phyloP scores from a whole-genome alignment of 116 monocot species.

The Iris pallida region DNA sequence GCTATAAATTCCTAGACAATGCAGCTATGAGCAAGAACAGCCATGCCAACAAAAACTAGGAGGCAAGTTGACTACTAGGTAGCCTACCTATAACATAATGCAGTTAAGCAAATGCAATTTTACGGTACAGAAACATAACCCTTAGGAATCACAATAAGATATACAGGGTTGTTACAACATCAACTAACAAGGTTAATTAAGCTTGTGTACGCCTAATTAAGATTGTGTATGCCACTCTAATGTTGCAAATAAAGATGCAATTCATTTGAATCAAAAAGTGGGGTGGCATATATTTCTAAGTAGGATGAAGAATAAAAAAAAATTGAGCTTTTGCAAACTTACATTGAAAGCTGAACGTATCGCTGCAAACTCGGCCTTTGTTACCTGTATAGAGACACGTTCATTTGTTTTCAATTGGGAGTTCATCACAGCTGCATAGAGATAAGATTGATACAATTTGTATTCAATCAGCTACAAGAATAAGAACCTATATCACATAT shows the following conservation, averaged over 20 bases:
- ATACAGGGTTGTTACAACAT: too few species aligned
- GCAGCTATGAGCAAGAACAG: too few species aligned
- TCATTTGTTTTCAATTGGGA: slow-evolving; percentile 52
- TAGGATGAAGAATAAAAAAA: neutral
- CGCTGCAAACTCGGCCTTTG: slow-evolving; percentile 70
- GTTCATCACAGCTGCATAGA: slow-evolving; percentile 64
- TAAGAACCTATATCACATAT: neutral
- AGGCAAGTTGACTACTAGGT: too few species aligned
- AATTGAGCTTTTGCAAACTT: slow-evolving; percentile 16
- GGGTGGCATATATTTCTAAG: too few species aligned
- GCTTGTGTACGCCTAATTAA: neutral
- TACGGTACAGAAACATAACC: too few species aligned
- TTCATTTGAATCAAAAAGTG: neutral
- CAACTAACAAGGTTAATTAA: too few species aligned
- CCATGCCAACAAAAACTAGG: too few species aligned
- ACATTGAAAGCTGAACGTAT: slow-evolving; percentile 60
- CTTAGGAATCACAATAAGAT: too few species aligned
- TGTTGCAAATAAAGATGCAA: neutral
- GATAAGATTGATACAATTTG: neutral
- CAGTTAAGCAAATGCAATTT: too few species aligned
- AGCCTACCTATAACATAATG: too few species aligned
- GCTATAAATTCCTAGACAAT: too few species aligned
- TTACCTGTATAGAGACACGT: slow-evolving; percentile 51
- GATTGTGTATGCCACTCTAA: too few species aligned
- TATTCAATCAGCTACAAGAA: neutral